A percentile compares a stretch with the other conserved stretches of the same genome.
Evolutionary conservation across 2,329 filamentous ascomycete species (phyloP).

Genomic region (Zymoseptoria tritici): DNA sequence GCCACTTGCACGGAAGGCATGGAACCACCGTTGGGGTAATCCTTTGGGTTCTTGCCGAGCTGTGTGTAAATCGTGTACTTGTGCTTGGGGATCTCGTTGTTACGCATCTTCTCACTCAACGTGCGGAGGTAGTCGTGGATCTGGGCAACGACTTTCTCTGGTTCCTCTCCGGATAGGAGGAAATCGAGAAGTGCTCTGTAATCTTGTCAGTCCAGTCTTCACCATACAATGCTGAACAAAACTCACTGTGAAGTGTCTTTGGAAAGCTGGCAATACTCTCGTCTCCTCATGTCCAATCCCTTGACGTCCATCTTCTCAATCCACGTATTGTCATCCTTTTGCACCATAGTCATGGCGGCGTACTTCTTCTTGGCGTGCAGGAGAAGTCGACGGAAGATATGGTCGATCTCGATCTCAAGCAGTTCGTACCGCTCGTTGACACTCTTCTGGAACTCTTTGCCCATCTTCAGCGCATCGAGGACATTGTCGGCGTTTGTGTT

Average conservation of each 20-base stretch:
- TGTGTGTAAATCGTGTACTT: slow-evolving; percentile 99
- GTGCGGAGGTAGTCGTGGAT: slow-evolving; percentile 91
- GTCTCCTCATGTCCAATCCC: slow-evolving; percentile 92
- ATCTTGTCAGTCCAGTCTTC: slow-evolving; percentile 12
- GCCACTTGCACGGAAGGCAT: slow-evolving; percentile 98
- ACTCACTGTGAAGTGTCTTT: slow-evolving; percentile 76
- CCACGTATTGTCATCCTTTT: slow-evolving; percentile 73
- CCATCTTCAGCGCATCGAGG: slow-evolving; percentile 80
- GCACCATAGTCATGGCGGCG: slow-evolving; percentile 87
- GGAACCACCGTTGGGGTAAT: slow-evolving; percentile 87
- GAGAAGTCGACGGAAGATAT: slow-evolving; percentile 86
- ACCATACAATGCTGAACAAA: background rate
- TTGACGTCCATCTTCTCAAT: slow-evolving; percentile 96
- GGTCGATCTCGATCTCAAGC: slow-evolving; percentile 96
- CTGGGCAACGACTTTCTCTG: slow-evolving; percentile 76
- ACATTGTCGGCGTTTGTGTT: slow-evolving; percentile 96
- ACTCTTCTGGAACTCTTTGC: slow-evolving; percentile 86
- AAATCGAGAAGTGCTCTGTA: slow-evolving; percentile 73
- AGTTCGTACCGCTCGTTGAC: slow-evolving; percentile 92
- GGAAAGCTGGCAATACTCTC: slow-evolving; percentile 91
- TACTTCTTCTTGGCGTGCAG: slow-evolving; percentile 99
- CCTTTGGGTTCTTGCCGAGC: slow-evolving; percentile 84
- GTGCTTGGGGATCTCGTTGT: slow-evolving; percentile 61
- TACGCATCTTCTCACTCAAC: slow-evolving; percentile 78
- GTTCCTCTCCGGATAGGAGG: slow-evolving; percentile 87